Conservation (phyloP, 176 grass and related monocot genomes). For the Zea luxurians region DNA sequence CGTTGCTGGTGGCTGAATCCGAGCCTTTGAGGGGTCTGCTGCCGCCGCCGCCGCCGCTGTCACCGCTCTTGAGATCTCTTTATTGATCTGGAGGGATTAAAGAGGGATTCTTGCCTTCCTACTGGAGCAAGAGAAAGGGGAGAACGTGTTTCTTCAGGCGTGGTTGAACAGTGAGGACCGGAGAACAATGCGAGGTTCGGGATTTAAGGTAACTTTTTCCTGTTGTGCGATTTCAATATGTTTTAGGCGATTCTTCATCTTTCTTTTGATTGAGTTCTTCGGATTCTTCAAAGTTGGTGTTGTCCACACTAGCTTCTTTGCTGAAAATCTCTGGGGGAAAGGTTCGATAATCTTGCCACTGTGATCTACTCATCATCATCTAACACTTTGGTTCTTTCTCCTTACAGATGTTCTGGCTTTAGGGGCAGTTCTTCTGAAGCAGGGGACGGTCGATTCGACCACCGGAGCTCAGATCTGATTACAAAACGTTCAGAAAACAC, state of each 20-base stretch:
- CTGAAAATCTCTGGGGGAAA: background rate
- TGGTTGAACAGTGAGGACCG: background rate
- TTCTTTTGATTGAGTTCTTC: background rate
- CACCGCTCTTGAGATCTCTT: background rate
- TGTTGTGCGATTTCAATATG: background rate
- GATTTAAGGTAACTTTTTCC: constrained; percentile 36
- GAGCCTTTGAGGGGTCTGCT: background rate
- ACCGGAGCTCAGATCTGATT: constrained; percentile 29
- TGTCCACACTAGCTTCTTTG: background rate
- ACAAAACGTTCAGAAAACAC: constrained; percentile 10
- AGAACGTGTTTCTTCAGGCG: background rate
- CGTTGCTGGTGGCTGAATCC: background rate
- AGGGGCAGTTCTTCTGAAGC: background rate
- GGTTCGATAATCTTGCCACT: no score
- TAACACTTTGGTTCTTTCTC: background rate
- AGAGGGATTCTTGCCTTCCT: background rate
- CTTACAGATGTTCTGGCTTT: background rate
- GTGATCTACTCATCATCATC: background rate
- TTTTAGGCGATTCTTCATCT: background rate
- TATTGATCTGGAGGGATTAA: background rate
- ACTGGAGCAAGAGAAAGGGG: background rate
- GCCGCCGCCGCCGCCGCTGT: background rate
- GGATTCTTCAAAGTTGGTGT: background rate
- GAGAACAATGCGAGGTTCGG: constrained; percentile 32
- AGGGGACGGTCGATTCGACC: background rate